A percentile compares a stretch with the other conserved stretches of the same genome.
phyloP scores from a whole-genome alignment of 2,329 filamentous ascomycete genomes.

The Colletotrichum coccodes region DNA sequence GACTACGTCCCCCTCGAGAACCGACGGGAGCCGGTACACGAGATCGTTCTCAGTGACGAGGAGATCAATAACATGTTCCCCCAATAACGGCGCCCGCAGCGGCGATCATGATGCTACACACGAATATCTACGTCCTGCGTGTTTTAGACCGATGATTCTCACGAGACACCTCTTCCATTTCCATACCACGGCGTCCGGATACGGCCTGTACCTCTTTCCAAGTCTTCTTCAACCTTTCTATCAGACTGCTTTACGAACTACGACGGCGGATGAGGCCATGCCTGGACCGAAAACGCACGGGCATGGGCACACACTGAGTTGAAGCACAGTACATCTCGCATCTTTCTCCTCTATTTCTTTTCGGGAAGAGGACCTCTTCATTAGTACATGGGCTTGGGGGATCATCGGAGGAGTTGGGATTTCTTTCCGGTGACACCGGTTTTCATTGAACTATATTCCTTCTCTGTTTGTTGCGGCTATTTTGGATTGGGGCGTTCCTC shows the following conservation, averaged over 20 bases:
- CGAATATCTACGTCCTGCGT: slow-evolving; percentile 25
- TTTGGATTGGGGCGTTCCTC: slow-evolving; percentile 27
- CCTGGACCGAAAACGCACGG: neutral
- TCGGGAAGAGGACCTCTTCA: neutral
- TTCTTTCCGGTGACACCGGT: slow-evolving; percentile 6
- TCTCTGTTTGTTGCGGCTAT: slow-evolving; percentile 16
- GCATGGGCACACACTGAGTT: slow-evolving; percentile 11
- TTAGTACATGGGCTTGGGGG: slow-evolving; percentile 2
- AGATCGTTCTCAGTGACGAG: slow-evolving; percentile 82
- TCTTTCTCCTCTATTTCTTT: slow-evolving; percentile 10
- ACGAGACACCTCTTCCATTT: slow-evolving; percentile 28
- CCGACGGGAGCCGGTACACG: slow-evolving; percentile 79
- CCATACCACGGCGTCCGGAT: slow-evolving; percentile 32
- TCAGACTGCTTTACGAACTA: slow-evolving; percentile 17
- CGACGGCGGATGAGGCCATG: slow-evolving; percentile 26
- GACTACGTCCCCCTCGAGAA: slow-evolving; percentile 81
- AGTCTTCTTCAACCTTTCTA: slow-evolving; percentile 9
- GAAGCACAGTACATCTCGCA: slow-evolving; percentile 28
- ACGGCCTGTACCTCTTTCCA: slow-evolving; percentile 16
- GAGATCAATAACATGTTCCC: slow-evolving; percentile 77
- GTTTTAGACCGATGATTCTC: slow-evolving; percentile 41
- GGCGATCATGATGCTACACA: slow-evolving; percentile 19
- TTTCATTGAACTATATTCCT: slow-evolving; percentile 15
- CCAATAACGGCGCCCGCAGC: slow-evolving; percentile 53
- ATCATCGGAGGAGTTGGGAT: slow-evolving; percentile 27